Evolutionary conservation across 768 basidiomycete genomes (phyloP).

Genomic region (Kwoniella heveanensis): DNA sequence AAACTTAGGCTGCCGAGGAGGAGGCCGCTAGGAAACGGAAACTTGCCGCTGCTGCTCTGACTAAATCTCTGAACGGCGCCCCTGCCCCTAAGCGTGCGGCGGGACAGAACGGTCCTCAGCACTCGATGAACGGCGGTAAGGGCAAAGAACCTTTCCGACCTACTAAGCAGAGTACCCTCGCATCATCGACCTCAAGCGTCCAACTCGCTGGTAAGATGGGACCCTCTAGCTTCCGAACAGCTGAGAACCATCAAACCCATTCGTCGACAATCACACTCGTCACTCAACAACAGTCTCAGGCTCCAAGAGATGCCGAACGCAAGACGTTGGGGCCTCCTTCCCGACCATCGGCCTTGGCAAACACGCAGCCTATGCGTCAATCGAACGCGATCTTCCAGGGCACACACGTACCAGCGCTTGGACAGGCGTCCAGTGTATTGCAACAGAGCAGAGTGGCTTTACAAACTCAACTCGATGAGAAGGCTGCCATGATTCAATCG

Average conservation of each 20-base stretch:
- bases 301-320: constrained; percentile 19
- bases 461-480: constrained; percentile 40
- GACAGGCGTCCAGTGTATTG: constrained; percentile 28
- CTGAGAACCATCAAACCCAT: constrained; percentile 17
- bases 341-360: constrained; percentile 35
- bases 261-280: constrained; percentile 41
- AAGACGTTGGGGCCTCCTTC: constrained; percentile 47
- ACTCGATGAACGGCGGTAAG: constrained; percentile 10
- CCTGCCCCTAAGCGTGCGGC: background rate
- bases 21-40: constrained; percentile 43
- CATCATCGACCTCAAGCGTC: constrained; percentile 7
- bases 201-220: constrained; percentile 33
- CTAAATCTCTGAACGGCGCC: constrained; percentile 22
- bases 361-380: constrained; percentile 23
- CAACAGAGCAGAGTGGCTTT: constrained; percentile 41
- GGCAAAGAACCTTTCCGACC: constrained; percentile 38
- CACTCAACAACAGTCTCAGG: constrained; percentile 11
- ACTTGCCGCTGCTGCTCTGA: constrained; percentile 31
- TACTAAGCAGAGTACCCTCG: constrained; percentile 22
- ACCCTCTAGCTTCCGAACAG: constrained; percentile 43
- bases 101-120: constrained; percentile 2
- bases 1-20: constrained; percentile 30
- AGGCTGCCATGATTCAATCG: constrained; percentile 38
- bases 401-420: background rate
- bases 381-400: constrained; percentile 15